Evolutionary conservation across 1,284 basidiomycete genomes (phyloP), one percentile per base, ranked within the genome.

Genomic region (Malassezia pachydermatis): DNA sequence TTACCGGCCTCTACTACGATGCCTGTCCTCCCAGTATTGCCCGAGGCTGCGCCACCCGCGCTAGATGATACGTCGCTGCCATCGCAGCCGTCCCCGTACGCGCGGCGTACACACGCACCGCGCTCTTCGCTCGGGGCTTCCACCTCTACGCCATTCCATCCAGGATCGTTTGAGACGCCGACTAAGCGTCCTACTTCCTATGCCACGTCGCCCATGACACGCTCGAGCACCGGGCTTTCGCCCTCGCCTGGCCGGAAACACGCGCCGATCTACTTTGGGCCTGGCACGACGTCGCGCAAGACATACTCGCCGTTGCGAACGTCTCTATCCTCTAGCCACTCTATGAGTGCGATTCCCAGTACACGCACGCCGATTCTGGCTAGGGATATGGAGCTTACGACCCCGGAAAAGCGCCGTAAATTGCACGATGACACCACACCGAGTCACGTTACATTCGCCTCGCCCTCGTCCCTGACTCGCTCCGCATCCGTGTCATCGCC

Each of bases 211-310:
- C 49, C 43, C 13, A 36, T 51, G 14, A 30, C 49, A 1, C n/a
- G 36, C 9, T 16, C 19, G 13, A 25, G 30, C 7, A 9, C 40
- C 19, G 14, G 25, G n/a, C n/a, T n/a, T n/a, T n/a, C n/a, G n/a
- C n/a, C n/a, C n/a, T 30, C 44, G 27, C 34, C 44, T 4, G 50
- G 50, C 11, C 50, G 50, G 1, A 28, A 22, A 22, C 50, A 52
- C 33, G 45, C 41, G 5, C 50, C 50, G 4, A 47, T 52, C 22
- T 52, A 52, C 23, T 47, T 52, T 20, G 50, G 50, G 2, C 30
- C 44, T 8, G 50, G 50, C 23, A 46, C 30, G 20, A 25, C 33
- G 8, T 28, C 49, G 8, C 38, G 42, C 32, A 39, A 29, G 14
- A 11, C 45, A 23, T 36, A 51, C 20, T 46, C 49, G n/a, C 49